Base-by-base conservation (phyloP, 306 rosid species). In the Castanospermum australe region DNA sequence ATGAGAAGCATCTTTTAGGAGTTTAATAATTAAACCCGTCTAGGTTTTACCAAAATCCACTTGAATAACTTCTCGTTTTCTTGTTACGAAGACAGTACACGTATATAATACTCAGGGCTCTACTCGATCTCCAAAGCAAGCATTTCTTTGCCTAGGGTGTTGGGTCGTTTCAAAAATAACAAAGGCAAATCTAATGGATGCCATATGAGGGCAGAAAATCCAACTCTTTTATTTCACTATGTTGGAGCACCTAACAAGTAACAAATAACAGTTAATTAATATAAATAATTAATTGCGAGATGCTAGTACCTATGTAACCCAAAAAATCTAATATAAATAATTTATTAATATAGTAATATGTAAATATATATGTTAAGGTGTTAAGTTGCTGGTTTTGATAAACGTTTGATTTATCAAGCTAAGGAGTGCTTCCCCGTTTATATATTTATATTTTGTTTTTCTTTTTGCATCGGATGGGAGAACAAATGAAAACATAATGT, bases 201-300 rank as follows among this genome's bases (percentile, higher is more conserved):
- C 78, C 89, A 71, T 54, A 83, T 64, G 89, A 88, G 86, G 75
- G 70, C 55, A 84, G 44, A 78, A 84, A 69, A 60, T 84, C 84
- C 80, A 68, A 81, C 81, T 71, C 60, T 33, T 33, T 35, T 39
- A 39, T 12, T 8, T 61, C 13, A 24, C 25, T 12, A 63, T n/a
- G 28, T 14, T 35, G 21, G 7, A 20, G 6, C 25, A 62, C 1
- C 63, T 17, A 62, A 20, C 7, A 22, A 47, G 0, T 2, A 64
- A 32, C n/a, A 56, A 67, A 3, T n/a, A 30, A 30, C n/a, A n/a
- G n/a, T n/a, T n/a, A n/a, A n/a, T n/a, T n/a, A n/a, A 30, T 69
- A 8, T n/a, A 13, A 48, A 28, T 30, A 69, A 51, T 15, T 51
- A 14, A 15, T n/a, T n/a, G n/a, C n/a, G n/a, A n/a, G n/a, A n/a